Percentiles rank a stretch among this genome's conserved stretches.
These are phyloP conservation scores for Exobasidium cylindrosporum DNA, from an alignment of 1,284 basidiomycete genomes.

Conservation along the genomic window DNA sequence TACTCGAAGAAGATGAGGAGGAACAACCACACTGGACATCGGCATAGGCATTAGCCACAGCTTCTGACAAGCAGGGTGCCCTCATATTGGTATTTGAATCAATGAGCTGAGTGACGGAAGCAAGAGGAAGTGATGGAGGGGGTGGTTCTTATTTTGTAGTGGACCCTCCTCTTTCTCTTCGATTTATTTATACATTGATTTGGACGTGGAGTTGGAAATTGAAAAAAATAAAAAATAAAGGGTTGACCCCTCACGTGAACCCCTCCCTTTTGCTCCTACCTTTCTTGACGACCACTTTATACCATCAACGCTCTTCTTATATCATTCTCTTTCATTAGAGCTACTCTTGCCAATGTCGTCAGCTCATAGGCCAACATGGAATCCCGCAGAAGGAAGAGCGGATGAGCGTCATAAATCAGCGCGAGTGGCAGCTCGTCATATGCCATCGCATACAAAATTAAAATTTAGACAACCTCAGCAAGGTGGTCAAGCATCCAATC, in stretches of 20 bases:
- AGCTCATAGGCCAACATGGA: slow-evolving; percentile 52
- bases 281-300: neutral
- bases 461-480: slow-evolving; percentile 47
- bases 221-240: neutral
- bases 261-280: neutral
- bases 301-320: neutral
- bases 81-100: neutral
- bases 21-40: neutral
- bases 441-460: slow-evolving; percentile 46
- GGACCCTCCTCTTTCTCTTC: neutral
- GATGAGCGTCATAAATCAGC: slow-evolving; percentile 33
- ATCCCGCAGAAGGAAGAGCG: slow-evolving; percentile 37
- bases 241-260: neutral
- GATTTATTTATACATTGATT: neutral
- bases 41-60: neutral
- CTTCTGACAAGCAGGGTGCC: neutral
- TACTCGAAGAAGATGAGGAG: neutral
- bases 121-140: no score
- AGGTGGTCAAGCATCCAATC: slow-evolving; percentile 9
- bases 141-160: no score
- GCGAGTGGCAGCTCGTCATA: slow-evolving; percentile 17
- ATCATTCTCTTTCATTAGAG: neutral
- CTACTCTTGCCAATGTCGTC: slow-evolving; percentile 32
- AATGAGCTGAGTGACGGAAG: no score
- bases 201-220: neutral